Conservation (phyloP, 1,284 basidiomycete species). For the Cryptococcus wingfieldii region DNA sequence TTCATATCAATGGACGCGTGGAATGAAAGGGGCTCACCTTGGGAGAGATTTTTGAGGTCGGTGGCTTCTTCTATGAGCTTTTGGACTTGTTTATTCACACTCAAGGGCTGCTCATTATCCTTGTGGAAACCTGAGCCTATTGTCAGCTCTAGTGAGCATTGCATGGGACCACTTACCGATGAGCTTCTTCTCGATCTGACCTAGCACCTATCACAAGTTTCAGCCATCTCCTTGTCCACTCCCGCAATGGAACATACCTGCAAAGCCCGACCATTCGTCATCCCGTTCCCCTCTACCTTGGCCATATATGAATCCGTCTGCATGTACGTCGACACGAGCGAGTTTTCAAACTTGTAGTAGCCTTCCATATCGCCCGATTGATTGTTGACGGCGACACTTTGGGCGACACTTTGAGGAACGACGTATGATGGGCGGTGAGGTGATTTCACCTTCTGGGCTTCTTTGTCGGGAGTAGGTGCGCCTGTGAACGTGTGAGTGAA, state of each 20-base stretch:
- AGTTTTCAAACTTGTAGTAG: constrained; percentile 25
- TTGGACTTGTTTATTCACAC: constrained; percentile 73
- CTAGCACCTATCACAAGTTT: constrained; percentile 23
- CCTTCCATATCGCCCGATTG: constrained; percentile 10
- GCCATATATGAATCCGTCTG: constrained; percentile 37
- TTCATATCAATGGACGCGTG: not conserved
- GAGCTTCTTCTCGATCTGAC: constrained; percentile 41
- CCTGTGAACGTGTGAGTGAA: not conserved
- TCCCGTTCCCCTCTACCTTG: constrained; percentile 24
- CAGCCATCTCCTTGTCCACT: not conserved
- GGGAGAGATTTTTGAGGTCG: constrained; percentile 71
- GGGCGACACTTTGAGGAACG: constrained; percentile 16
- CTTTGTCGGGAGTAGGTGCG: not conserved
- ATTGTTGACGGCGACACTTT: constrained; percentile 12
- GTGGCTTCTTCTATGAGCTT: constrained; percentile 85
- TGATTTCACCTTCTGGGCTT: not conserved
- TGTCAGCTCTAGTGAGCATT: not conserved
- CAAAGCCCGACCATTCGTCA: constrained; percentile 40
- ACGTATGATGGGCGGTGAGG: not conserved
- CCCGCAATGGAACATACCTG: constrained; percentile 14
- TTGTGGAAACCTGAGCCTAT: constrained; percentile 18
- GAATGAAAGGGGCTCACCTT: constrained; percentile 26
- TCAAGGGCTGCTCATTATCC: constrained; percentile 19
- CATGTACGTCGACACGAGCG: constrained; percentile 17
- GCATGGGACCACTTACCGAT: constrained; percentile 18